Base-by-base conservation (phyloP, 2,329 filamentous ascomycete species). In the Pseudogymnoascus destructans region DNA sequence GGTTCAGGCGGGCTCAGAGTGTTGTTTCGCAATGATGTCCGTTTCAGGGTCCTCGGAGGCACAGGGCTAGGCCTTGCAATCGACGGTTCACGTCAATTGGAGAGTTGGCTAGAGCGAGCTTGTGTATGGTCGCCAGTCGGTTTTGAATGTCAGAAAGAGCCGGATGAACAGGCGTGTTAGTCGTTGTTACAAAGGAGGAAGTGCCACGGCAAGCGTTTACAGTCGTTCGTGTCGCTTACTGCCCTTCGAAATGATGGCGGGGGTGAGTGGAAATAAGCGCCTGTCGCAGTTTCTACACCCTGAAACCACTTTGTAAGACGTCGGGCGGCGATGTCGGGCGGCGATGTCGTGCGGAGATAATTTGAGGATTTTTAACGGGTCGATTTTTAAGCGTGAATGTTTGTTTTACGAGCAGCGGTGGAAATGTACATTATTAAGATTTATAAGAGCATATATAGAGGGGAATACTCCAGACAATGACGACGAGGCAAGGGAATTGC, bases 201-300 rank as follows among this genome's bases (percentile, higher is more conserved):
- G n/a, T 9, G 7, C 23, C 4, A 30, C 23, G 6, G n/a, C 15
- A 30, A 19, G 25, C 25, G 46, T 52, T 52, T 30, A 52, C 46
- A 30, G 46, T 30, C 46, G 25, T 52, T 32, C 46, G 46, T 52
- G 46, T 52, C 46, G 46, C 46, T 52, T 52, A 52, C 25, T 52
- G 46, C 25, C 46, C 46, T 19, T 32, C 15, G 46, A 25, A 10
- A 52, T 32, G 46, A 52, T 52, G 46, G 46, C 46, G 46, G 46
- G 46, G 46, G 46, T 52, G 46, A 52, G 46, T 52, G 25, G 46
- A 52, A 52, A 52, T 52, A 52, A 52, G 46, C 46, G 46, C 46
- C 46, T 52, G 46, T 52, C 25, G 25, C 46, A 52, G 46, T 52
- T 30, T 52, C 25, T 30, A 52, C 25, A 52, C 46, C 46, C 46